A percentile compares a stretch with the other conserved stretches of the same genome.
Conservation (phyloP, 2,329 filamentous ascomycete species). For the Apiospora koreana region DNA sequence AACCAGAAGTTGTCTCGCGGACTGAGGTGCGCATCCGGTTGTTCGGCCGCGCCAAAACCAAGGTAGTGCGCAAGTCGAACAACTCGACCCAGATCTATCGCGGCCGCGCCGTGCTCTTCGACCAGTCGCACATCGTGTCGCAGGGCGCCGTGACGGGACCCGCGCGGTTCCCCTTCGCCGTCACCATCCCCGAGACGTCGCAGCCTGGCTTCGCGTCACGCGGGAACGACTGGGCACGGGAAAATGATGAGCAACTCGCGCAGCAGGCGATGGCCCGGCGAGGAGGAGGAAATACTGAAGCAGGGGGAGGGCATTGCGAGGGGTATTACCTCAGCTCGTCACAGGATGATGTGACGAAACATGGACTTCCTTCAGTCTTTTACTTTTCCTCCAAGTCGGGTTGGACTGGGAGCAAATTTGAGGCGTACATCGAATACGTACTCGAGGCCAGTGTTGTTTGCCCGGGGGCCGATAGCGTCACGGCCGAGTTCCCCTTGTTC, state of each 20-base stretch:
- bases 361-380: slow-evolving; percentile 12
- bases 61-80: not conserved
- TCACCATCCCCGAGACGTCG: slow-evolving; percentile 13
- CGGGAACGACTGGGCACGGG: slow-evolving; percentile 12
- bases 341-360: slow-evolving; percentile 13
- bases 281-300: too few relatives aligned
- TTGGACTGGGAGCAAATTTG: not conserved
- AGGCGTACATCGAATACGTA: slow-evolving; percentile 19
- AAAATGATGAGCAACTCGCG: not conserved
- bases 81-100: not conserved
- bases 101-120: slow-evolving; percentile 13
- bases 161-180: slow-evolving; percentile 10
- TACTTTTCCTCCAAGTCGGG: slow-evolving; percentile 1
- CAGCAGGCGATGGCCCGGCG: not conserved
- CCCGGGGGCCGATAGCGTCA: slow-evolving; percentile 8
- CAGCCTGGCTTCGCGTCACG: slow-evolving; percentile 11
- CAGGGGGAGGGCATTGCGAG: not conserved
- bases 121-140: slow-evolving; percentile 9
- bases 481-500: slow-evolving; percentile 11
- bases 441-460: slow-evolving; percentile 11
- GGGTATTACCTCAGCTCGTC: slow-evolving; percentile 13
- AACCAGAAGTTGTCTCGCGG: not conserved
- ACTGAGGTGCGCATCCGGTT: slow-evolving; percentile 9
- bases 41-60: slow-evolving; percentile 14
- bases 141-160: slow-evolving; percentile 2